Evolutionary conservation across 495 filamentous ascomycete species (phyloP), one percentile per base, ranked within the genome.

Genomic region (Entonaema liquescens): DNA sequence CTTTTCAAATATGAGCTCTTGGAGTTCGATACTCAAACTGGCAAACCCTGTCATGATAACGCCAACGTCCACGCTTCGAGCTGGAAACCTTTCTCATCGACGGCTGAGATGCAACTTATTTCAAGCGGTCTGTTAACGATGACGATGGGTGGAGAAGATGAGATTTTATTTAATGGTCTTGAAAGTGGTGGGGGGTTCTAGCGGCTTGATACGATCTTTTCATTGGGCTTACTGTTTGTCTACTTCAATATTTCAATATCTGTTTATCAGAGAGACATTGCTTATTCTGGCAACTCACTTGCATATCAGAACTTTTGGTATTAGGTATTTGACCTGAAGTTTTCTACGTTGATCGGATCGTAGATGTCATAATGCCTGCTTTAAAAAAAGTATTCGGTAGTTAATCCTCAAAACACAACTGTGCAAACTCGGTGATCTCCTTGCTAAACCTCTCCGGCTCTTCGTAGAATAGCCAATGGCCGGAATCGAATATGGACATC

Each of bases 401-500:
- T 33, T 33, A 33, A 33, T 33, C 31, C 12, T n/a, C 12, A 58
- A 25, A 58, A 36, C 60, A 57, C 7, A 17, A 33, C 23, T 68
- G 50, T 44, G 74, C 71, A 71, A 82, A 83, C 19, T 67, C 71
- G n/a, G 79, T 23, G n/a, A 81, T 49, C 68, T 81, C 74, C 28
- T 31, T 61, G 47, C 80, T 80, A 42, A 85, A 85, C 54, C 68
- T 59, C 55, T 78, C 78, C 0, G 82, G 78, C 62, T 83, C 70
- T 73, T 85, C 83, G 52, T 79, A 85, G 56, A 84, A 85, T 49
- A 81, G 42, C 83, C 83, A 85, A 62, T 85, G 83, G 0, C 83
- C 83, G 19, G 77, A 76, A 11, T 79, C 73, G 40, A 80, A 82
- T 7, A 79, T 70, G 1, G 72, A 65, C 23, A 80, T 70, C 29